Evolutionary conservation across 75 land plant species (phyloP).

Genomic region (Larix kaempferi): DNA sequence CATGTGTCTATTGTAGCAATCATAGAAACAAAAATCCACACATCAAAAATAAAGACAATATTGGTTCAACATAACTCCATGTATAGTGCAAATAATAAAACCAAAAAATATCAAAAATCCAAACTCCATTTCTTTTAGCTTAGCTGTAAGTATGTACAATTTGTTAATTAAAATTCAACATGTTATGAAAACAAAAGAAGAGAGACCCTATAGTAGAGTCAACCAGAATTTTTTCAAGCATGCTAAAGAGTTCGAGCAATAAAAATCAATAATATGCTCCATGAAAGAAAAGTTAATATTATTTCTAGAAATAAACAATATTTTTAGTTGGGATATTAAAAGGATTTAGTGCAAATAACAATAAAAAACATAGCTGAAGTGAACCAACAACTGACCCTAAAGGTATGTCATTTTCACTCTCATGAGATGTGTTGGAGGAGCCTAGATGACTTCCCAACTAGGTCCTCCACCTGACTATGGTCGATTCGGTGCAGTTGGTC

Average conservation of each 20-base stretch:
- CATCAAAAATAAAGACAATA: background rate
- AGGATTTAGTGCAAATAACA: background rate
- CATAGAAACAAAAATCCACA: constrained; percentile 8
- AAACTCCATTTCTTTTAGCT: background rate
- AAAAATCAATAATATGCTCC: background rate
- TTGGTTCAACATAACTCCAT: background rate
- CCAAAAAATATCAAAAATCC: background rate
- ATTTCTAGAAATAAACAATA: background rate
- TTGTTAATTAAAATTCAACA: background rate
- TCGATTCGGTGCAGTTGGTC: no score
- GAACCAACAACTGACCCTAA: constrained; percentile 51
- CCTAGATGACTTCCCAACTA: no score
- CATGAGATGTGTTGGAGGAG: no score
- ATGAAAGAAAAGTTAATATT: background rate
- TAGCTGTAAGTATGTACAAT: background rate
- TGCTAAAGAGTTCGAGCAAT: no score
- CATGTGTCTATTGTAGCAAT: constrained; percentile 67
- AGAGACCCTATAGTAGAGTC: background rate
- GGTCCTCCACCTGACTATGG: no score
- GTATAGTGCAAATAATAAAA: background rate
- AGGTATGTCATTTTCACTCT: constrained; percentile 90
- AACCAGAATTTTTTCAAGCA: background rate
- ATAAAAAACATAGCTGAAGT: constrained; percentile 46
- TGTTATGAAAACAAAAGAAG: background rate
- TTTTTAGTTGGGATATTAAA: background rate